These are phyloP conservation scores for Cladophialophora carrionii DNA, from an alignment of 2,329 filamentous ascomycete species.

Conservation along the genomic window DNA sequence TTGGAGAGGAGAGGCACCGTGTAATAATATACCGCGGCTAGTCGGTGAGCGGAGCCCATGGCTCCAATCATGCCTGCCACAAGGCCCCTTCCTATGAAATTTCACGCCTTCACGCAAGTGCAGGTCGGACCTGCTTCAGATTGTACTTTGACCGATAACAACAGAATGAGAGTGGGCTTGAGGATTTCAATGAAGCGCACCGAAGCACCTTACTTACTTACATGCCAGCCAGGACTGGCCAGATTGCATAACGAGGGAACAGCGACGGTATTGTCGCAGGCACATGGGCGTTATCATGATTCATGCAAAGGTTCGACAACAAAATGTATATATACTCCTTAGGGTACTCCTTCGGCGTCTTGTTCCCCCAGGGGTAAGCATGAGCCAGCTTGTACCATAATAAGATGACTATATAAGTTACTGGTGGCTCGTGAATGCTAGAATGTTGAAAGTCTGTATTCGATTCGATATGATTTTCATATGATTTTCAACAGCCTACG, in stretches of 20 bases:
- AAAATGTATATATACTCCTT: not conserved
- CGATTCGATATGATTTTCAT: not conserved
- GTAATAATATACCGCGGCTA: not conserved
- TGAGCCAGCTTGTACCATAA: not conserved
- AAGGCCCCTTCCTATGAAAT: not conserved
- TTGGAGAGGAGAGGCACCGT: constrained; percentile 25
- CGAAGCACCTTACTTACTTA: not conserved
- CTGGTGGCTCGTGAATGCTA: not conserved
- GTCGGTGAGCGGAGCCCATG: not conserved
- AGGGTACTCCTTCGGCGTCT: not conserved
- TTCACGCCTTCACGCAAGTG: not conserved
- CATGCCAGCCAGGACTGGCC: not conserved
- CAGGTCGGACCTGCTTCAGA: not conserved
- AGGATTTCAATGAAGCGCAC: too few species aligned
- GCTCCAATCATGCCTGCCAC: constrained; percentile 1
- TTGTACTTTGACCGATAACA: not conserved
- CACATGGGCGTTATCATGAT: not conserved
- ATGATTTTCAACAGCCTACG: not conserved
- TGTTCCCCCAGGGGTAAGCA: not conserved
- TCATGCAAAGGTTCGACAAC: not conserved
- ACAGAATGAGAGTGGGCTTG: not conserved
- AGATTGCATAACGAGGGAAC: not conserved
- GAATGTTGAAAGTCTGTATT: not conserved
- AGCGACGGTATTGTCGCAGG: not conserved
- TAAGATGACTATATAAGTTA: not conserved